phyloP scores from a whole-genome alignment of 1,284 basidiomycete genomes.

The Ceratobasidium sp. region DNA sequence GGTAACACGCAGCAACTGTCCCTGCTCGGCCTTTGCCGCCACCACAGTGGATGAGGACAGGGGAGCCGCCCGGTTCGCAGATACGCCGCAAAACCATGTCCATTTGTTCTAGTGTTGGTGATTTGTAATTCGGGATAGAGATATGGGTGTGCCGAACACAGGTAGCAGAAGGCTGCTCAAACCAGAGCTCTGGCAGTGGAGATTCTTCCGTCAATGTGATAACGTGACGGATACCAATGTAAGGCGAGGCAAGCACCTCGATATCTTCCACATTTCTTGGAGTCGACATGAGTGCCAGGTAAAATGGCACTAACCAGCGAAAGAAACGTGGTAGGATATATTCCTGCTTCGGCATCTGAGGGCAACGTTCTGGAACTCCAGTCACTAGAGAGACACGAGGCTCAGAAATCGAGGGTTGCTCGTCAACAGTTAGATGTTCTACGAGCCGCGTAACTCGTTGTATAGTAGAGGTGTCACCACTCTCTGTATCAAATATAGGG shows the following conservation, averaged over 20 bases:
- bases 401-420: slow-evolving; percentile 47
- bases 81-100: slow-evolving; percentile 66
- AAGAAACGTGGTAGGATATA: slow-evolving; percentile 68
- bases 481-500: neutral
- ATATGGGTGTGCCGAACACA: slow-evolving; percentile 66
- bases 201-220: slow-evolving; percentile 71
- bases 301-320: slow-evolving; percentile 71
- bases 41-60: slow-evolving; percentile 71
- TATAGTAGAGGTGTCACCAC: neutral
- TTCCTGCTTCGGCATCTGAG: slow-evolving; percentile 58
- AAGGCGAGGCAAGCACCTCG: slow-evolving; percentile 61
- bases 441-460: neutral
- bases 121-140: slow-evolving; percentile 67
- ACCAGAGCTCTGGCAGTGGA: slow-evolving; percentile 66
- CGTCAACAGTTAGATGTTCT: slow-evolving; percentile 42
- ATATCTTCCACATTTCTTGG: slow-evolving; percentile 68
- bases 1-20: slow-evolving; percentile 71
- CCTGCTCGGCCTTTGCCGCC: slow-evolving; percentile 75
- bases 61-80: slow-evolving; percentile 62
- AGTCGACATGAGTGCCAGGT: slow-evolving; percentile 72
- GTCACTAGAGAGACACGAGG: slow-evolving; percentile 62
- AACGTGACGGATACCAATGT: slow-evolving; percentile 68
- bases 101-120: slow-evolving; percentile 72
- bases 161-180: slow-evolving; percentile 59
- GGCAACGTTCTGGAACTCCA: slow-evolving; percentile 55